A percentile compares a stretch with the other conserved stretches of the same genome.
Conservation (phyloP, 768 basidiomycete species). For the Lactarius hatsudake region DNA sequence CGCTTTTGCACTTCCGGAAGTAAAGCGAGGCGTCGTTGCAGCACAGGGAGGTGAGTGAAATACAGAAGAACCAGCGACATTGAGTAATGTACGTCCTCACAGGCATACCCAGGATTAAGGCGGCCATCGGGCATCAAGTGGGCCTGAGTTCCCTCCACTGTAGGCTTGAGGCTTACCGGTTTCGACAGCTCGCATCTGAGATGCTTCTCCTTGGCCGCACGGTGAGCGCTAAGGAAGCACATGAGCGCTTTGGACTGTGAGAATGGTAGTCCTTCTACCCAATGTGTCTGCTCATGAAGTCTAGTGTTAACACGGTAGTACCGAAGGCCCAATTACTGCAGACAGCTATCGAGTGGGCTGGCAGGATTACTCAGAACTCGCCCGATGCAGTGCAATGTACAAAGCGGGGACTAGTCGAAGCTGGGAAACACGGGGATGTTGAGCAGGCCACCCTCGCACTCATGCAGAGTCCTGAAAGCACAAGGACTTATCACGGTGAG, state of each 20-base stretch:
- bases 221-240: slow-evolving; percentile 66
- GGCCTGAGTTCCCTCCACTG: slow-evolving; percentile 23
- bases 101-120: slow-evolving; percentile 66
- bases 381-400: slow-evolving; percentile 79
- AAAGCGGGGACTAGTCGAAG: slow-evolving; percentile 63
- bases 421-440: slow-evolving; percentile 48
- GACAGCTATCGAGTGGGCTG: slow-evolving; percentile 61
- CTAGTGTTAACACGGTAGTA: slow-evolving; percentile 71
- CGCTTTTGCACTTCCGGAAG: slow-evolving; percentile 73
- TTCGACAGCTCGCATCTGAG: slow-evolving; percentile 64
- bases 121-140: slow-evolving; percentile 75
- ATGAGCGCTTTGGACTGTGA: slow-evolving; percentile 72
- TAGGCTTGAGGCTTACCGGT: background rate
- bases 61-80: background rate
- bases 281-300: slow-evolving; percentile 8
- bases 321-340: slow-evolving; percentile 52
- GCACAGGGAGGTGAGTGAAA: slow-evolving; percentile 59
- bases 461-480: slow-evolving; percentile 46
- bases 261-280: slow-evolving; percentile 22
- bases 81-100: background rate
- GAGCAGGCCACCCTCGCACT: slow-evolving; percentile 51
- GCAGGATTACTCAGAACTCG: slow-evolving; percentile 58
- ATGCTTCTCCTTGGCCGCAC: slow-evolving; percentile 69
- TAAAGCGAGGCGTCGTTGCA: slow-evolving; percentile 73
- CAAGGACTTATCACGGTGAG: slow-evolving; percentile 52